Conservation (phyloP, 805 yeast genomes). For the Jamesozyma jinghongensis region DNA sequence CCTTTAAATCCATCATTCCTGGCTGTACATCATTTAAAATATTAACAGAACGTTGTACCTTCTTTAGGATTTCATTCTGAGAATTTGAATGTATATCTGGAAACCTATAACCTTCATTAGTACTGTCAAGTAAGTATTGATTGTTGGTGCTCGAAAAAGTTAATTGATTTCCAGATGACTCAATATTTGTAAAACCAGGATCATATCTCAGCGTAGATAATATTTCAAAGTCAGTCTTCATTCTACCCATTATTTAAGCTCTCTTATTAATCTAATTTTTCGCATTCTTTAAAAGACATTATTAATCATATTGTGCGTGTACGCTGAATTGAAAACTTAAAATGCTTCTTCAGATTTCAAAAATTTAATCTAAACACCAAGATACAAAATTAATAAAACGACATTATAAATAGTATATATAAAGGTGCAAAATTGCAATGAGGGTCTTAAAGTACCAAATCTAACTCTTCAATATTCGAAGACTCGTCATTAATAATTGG, state of each 20-base stretch:
- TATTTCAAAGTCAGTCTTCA: constrained; percentile 36
- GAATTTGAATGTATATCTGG: background rate
- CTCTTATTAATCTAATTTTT: too few species aligned
- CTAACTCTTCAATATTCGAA: constrained; percentile 41
- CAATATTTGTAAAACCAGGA: constrained; percentile 36
- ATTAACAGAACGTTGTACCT: background rate
- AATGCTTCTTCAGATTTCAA: too few species aligned
- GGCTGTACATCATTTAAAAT: background rate
- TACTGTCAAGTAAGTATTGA: background rate
- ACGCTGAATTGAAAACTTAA: too few species aligned
- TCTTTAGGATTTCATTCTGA: background rate
- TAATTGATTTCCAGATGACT: background rate
- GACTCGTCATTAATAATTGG: constrained; percentile 44
- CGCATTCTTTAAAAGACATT: too few species aligned
- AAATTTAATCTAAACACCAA: too few species aligned
- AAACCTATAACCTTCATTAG: constrained; percentile 4
- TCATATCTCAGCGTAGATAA: constrained; percentile 72
- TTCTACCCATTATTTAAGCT: too few species aligned
- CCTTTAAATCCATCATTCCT: background rate
- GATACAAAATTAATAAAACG: too few species aligned
- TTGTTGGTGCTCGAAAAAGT: background rate
- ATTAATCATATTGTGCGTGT: too few species aligned
- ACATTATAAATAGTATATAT: too few species aligned
- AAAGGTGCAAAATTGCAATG: too few species aligned
- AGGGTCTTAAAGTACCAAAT: constrained; percentile 23